A percentile compares a stretch with the other conserved stretches of the same genome.
phyloP scores from a whole-genome alignment of 768 basidiomycete species.

The Sistotremastrum suecicum region DNA sequence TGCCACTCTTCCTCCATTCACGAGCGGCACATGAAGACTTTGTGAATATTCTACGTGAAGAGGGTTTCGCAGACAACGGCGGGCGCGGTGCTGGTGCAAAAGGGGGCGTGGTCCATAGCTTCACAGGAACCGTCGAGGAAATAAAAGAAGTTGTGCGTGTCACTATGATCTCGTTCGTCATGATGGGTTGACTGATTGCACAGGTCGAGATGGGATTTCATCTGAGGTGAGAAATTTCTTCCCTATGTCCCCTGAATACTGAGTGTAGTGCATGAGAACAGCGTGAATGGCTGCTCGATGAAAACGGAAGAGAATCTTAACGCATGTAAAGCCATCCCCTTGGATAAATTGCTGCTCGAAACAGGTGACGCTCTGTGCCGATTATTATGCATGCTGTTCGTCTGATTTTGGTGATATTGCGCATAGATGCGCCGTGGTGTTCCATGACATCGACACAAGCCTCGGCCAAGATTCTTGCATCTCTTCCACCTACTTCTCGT shows the following conservation, averaged over 20 bases:
- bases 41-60: constrained; percentile 45
- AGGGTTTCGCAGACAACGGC: constrained; percentile 46
- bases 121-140: constrained; percentile 56
- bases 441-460: constrained; percentile 54
- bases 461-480: constrained; percentile 34
- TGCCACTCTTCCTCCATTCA: constrained; percentile 74
- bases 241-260: not conserved
- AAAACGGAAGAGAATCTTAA: constrained; percentile 57
- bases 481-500: constrained; percentile 31
- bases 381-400: not conserved
- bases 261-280: constrained; percentile 8
- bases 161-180: not conserved
- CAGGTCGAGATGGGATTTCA: constrained; percentile 66
- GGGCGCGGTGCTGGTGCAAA: constrained; percentile 40
- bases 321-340: constrained; percentile 38
- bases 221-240: constrained; percentile 27
- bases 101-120: constrained; percentile 75
- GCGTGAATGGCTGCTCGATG: constrained; percentile 64
- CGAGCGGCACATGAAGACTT: constrained; percentile 64
- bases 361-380: constrained; percentile 34
- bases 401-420: not conserved
- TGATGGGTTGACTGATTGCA: not conserved
- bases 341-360: constrained; percentile 53
- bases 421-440: constrained; percentile 58
- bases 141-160: constrained; percentile 45